phyloP scores from a whole-genome alignment of 371 early-diverging fungal genomes.

The Coemansia sp. region DNA sequence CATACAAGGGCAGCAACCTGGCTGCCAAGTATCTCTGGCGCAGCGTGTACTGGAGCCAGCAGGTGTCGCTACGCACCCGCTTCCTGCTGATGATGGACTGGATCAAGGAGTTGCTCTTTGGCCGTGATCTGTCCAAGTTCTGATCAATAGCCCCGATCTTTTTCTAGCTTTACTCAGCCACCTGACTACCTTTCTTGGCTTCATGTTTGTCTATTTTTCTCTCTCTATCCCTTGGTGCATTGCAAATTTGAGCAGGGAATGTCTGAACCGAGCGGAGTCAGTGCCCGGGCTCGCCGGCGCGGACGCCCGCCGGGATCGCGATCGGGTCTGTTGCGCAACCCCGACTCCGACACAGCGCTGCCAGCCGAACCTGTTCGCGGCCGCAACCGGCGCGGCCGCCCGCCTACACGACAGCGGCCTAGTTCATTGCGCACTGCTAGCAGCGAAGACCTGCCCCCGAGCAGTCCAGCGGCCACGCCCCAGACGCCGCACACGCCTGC shows the following conservation, averaged over 20 bases:
- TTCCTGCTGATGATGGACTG: conserved; percentile 72
- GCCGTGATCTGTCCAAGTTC: conserved; percentile 63
- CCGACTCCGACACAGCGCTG: no score
- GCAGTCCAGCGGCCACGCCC: neutral
- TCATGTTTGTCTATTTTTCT: neutral
- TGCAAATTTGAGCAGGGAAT: neutral
- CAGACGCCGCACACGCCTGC: neutral
- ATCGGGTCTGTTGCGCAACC: no score
- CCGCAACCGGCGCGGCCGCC: neutral
- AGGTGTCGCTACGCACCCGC: conserved; percentile 70
- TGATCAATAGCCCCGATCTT: conserved; percentile 24
- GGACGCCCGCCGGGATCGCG: conserved; percentile 47
- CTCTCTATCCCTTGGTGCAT: no score
- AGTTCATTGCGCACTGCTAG: neutral
- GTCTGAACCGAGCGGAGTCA: conserved; percentile 15
- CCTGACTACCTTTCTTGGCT: neutral
- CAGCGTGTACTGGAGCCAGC: conserved; percentile 74
- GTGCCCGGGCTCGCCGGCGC: conserved; percentile 30
- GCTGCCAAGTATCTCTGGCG: conserved; percentile 69
- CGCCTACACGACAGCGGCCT: neutral
- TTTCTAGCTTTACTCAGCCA: neutral
- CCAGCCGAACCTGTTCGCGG: neutral
- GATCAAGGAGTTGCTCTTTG: conserved; percentile 66
- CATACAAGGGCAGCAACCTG: conserved; percentile 61
- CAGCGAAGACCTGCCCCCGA: neutral